Conservation (phyloP, 257 asterid genomes). For the Jacaranda copaia region DNA sequence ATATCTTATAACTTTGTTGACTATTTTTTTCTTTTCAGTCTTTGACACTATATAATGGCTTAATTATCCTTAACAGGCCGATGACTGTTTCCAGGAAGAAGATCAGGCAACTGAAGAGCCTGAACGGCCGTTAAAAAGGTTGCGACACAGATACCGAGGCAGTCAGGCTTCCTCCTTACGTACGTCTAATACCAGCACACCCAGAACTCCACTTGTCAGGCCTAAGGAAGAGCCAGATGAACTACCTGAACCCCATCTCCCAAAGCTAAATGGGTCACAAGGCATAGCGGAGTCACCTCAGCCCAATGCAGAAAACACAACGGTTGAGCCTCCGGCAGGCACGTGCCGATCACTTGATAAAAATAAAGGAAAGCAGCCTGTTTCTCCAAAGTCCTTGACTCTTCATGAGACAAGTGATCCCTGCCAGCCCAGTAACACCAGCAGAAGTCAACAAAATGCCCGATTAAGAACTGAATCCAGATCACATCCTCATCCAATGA, state of each 20-base stretch:
- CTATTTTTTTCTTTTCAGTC: conserved; percentile 19
- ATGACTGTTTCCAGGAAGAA: conserved; percentile 54
- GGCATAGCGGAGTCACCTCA: conserved; percentile 37
- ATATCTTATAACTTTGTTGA: conserved; percentile 18
- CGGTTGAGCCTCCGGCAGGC: conserved; percentile 39
- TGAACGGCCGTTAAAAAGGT: conserved; percentile 68
- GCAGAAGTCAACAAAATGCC: conserved; percentile 32
- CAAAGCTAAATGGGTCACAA: conserved; percentile 35
- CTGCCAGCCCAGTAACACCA: conserved; percentile 34
- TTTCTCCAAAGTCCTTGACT: conserved; percentile 42
- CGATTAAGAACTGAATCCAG: conserved; percentile 36
- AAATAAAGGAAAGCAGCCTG: conserved; percentile 56
- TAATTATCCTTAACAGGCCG: conserved; percentile 38
- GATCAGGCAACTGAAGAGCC: conserved; percentile 55
- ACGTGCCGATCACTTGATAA: conserved; percentile 38
- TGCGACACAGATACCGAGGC: conserved; percentile 53
- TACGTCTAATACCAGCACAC: conserved; percentile 23
- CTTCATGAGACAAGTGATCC: conserved; percentile 43
- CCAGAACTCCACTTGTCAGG: conserved; percentile 42
- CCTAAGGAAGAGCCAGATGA: conserved; percentile 72
- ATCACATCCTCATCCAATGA: conserved; percentile 50
- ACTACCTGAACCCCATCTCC: conserved; percentile 39
- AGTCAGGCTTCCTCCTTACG: conserved; percentile 53
- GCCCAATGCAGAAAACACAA: conserved; percentile 35
- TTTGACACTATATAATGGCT: conserved; percentile 21